A percentile compares a stretch with the other conserved stretches of the same genome.
Evolutionary conservation across 176 grass and related monocot genomes (phyloP).

Genomic region (Oryza glumipatula): DNA sequence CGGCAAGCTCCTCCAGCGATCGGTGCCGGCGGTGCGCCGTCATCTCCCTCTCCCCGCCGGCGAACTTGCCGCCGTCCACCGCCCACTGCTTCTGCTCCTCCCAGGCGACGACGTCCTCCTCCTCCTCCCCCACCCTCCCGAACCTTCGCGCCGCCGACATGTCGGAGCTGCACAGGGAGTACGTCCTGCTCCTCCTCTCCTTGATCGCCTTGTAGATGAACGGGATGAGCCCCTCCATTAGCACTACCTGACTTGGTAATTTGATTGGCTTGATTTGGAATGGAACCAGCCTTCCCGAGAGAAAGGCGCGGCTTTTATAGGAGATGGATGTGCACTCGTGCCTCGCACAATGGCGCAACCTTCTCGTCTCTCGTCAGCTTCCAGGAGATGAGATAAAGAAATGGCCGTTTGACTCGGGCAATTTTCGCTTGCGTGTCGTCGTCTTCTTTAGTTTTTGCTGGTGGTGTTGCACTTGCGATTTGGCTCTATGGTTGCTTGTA

Average conservation of each 20-base stretch:
- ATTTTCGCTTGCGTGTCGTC: slow-evolving; percentile 38
- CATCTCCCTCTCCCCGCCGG: slow-evolving; percentile 28
- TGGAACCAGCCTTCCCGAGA: neutral
- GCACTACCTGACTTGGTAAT: neutral
- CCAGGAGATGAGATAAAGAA: slow-evolving; percentile 2
- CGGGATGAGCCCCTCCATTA: slow-evolving; percentile 87
- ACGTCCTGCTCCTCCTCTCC: slow-evolving; percentile 57
- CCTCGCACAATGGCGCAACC: neutral
- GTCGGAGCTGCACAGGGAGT: slow-evolving; percentile 58
- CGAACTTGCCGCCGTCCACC: neutral
- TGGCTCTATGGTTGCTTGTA: slow-evolving; percentile 32
- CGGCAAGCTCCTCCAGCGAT: slow-evolving; percentile 65
- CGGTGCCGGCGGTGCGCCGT: slow-evolving; percentile 54
- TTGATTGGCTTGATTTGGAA: neutral
- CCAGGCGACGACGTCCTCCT: slow-evolving; percentile 13
- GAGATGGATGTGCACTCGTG: neutral
- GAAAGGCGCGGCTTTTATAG: slow-evolving; percentile 11
- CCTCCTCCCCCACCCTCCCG: slow-evolving; percentile 17
- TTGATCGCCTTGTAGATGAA: slow-evolving; percentile 85
- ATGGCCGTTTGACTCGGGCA: slow-evolving; percentile 8
- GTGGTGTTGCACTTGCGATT: slow-evolving; percentile 8
- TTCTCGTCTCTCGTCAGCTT: neutral
- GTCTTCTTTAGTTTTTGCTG: neutral
- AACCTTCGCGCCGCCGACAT: slow-evolving; percentile 37
- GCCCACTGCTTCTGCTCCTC: slow-evolving; percentile 23